Conservation (phyloP, 2,329 filamentous ascomycete genomes). For the Cadophora malorum region DNA sequence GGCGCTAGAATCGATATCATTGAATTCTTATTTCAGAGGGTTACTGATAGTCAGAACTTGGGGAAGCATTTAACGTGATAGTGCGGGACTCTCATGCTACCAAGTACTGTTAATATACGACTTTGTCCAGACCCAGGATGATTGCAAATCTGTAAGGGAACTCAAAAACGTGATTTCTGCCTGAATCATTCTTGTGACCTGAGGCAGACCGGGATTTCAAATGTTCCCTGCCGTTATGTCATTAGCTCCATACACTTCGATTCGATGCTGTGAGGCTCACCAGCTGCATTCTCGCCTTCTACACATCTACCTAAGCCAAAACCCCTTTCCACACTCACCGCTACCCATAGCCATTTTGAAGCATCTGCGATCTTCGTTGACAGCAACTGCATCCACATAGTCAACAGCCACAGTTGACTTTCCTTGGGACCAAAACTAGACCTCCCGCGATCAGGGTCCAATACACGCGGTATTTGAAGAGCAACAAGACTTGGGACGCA, state of each 20-base stretch:
- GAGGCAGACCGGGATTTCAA: constrained; percentile 22
- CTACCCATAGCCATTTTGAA: not conserved
- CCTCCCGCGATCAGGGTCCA: constrained; percentile 23
- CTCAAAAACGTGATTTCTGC: constrained; percentile 8
- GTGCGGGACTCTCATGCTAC: too few relatives aligned
- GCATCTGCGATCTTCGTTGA: not conserved
- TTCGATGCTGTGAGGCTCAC: constrained; percentile 27
- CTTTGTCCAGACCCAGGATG: not conserved
- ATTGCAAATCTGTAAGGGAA: not conserved
- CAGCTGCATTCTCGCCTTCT: constrained; percentile 24
- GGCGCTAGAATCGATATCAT: not conserved
- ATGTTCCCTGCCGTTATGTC: constrained; percentile 29
- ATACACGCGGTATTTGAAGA: constrained; percentile 25
- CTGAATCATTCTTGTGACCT: constrained; percentile 5
- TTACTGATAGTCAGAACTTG: not conserved
- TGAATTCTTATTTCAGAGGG: not conserved
- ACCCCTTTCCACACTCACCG: not conserved
- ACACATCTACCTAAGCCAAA: constrained; percentile 6
- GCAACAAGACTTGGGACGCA: constrained; percentile 32
- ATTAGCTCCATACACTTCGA: constrained; percentile 36
- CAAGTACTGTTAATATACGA: too few relatives aligned
- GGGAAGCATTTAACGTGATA: too few relatives aligned
- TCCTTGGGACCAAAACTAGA: constrained; percentile 19
- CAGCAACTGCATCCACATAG: not conserved
- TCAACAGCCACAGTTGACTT: not conserved